A percentile compares a stretch with the other conserved stretches of the same genome.
These are phyloP conservation scores for Exophiala bonariae DNA, from an alignment of 2,329 filamentous ascomycete genomes.

Conservation along the genomic window DNA sequence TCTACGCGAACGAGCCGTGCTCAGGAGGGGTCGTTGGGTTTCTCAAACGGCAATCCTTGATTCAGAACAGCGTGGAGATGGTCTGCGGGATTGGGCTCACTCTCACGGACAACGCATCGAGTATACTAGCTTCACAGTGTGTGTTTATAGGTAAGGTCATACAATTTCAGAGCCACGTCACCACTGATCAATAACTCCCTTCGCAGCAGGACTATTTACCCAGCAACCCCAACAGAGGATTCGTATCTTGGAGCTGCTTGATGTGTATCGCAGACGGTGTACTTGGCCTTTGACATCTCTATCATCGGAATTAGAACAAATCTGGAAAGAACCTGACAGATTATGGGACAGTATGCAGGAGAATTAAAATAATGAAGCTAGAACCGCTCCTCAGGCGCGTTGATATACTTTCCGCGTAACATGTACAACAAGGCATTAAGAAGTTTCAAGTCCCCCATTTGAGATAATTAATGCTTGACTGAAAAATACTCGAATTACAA, in stretches of 20 bases:
- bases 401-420: too few relatives aligned
- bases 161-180: background rate
- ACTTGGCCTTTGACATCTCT: conserved; percentile 7
- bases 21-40: background rate
- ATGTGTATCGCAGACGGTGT: conserved; percentile 1
- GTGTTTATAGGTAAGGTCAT: conserved; percentile 12
- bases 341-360: too few relatives aligned
- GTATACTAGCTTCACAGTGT: conserved; percentile 10
- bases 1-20: background rate
- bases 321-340: conserved; percentile 1
- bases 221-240: conserved; percentile 3
- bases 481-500: too few relatives aligned
- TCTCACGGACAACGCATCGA: conserved; percentile 24
- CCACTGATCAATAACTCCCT: too few relatives aligned
- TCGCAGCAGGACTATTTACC: conserved; percentile 10
- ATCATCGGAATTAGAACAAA: conserved; percentile 5
- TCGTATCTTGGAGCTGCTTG: conserved; percentile 2
- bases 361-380: too few relatives aligned
- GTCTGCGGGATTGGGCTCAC: conserved; percentile 32
- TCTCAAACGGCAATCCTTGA: background rate
- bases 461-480: too few relatives aligned
- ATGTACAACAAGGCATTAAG: too few relatives aligned
- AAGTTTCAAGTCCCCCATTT: too few relatives aligned
- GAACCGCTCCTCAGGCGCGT: too few relatives aligned
- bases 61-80: conserved; percentile 22